These are phyloP conservation scores for Vitis cinerea DNA, from an alignment of 164 flowering plant species.

Conservation along the genomic window DNA sequence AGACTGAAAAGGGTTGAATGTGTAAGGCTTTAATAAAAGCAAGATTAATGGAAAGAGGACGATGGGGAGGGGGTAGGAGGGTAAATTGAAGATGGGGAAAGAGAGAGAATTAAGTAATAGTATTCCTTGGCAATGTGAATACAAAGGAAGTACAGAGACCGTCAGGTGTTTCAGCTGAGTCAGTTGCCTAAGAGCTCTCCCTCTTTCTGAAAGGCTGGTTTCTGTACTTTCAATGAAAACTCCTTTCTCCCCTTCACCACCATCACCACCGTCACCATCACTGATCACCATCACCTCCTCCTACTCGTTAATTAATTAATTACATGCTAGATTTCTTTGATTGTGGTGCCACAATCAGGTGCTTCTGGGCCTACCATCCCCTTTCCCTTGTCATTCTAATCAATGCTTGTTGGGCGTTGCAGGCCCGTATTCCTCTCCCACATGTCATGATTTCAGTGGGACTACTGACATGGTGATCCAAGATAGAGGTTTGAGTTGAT, in stretches of 20 bases:
- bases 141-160: conserved; percentile 10
- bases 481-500: no score
- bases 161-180: conserved; percentile 11
- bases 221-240: conserved; percentile 14
- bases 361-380: no score
- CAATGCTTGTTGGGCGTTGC: no score
- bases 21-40: neutral
- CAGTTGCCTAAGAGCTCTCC: conserved; percentile 8
- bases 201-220: conserved; percentile 18
- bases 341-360: no score
- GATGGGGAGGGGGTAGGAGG: neutral
- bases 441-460: neutral
- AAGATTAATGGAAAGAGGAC: no score
- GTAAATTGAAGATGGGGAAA: neutral
- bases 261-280: neutral
- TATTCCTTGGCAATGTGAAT: conserved; percentile 1
- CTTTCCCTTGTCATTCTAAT: no score
- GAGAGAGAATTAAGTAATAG: neutral
- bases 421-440: neutral
- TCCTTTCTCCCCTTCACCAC: neutral
- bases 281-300: no score
- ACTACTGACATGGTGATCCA: neutral
- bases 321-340: no score
- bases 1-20: neutral
- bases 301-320: no score